Evolutionary conservation across 164 flowering plant genomes (phyloP).

Genomic region (Vitis vinifera): DNA sequence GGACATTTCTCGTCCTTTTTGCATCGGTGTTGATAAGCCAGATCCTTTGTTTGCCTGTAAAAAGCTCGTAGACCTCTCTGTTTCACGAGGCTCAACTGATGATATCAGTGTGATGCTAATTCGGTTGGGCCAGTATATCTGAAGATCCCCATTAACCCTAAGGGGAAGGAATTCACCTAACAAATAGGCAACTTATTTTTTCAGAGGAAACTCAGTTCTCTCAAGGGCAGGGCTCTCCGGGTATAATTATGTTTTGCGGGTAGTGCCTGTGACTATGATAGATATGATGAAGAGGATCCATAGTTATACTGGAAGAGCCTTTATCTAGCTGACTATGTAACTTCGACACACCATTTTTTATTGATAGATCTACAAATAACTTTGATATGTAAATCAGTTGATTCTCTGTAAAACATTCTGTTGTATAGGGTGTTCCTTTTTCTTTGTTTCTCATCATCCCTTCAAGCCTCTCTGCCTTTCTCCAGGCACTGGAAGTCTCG

Average conservation of each 20-base stretch:
- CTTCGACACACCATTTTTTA: too few species aligned
- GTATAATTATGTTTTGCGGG: too few species aligned
- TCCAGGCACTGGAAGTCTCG: too few species aligned
- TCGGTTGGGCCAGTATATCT: conserved; percentile 33
- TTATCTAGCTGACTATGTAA: not conserved
- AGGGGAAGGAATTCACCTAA: not conserved
- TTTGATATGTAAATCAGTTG: not conserved
- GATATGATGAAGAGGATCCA: too few species aligned
- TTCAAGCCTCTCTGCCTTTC: too few species aligned
- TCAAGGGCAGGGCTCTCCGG: too few species aligned
- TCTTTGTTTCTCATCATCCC: too few species aligned
- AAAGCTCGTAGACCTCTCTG: conserved; percentile 51
- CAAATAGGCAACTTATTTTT: not conserved
- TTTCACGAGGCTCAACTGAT: conserved; percentile 55
- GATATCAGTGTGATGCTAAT: conserved; percentile 64
- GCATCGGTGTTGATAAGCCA: conserved; percentile 24
- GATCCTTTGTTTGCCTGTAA: conserved; percentile 51
- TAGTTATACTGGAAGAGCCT: not conserved
- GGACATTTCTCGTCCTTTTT: conserved; percentile 49
- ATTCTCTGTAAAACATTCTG: not conserved
- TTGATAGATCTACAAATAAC: not conserved
- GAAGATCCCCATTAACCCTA: not conserved
- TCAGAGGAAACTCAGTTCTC: too few species aligned
- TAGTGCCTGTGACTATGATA: too few species aligned
- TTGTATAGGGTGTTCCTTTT: too few species aligned